These are phyloP conservation scores for Middelhovenomyces tepae DNA, from an alignment of 805 yeast species.

Conservation along the genomic window DNA sequence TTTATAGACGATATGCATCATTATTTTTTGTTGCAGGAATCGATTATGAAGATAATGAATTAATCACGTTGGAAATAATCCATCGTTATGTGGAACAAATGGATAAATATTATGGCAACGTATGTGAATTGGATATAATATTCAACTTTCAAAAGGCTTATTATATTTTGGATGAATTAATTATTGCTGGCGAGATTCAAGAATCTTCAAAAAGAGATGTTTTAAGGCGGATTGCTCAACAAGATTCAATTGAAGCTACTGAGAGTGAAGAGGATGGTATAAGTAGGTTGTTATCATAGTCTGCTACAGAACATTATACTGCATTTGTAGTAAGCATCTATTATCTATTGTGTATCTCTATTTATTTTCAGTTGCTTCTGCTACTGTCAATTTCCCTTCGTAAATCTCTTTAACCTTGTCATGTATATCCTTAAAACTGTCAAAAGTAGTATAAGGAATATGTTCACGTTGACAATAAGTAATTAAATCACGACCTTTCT, in stretches of 20 bases:
- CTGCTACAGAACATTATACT: no score
- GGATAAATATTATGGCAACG: conserved; percentile 94
- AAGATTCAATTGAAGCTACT: conserved; percentile 77
- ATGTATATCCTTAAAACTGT: conserved; percentile 66
- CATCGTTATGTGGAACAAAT: conserved; percentile 94
- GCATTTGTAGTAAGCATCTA: background rate
- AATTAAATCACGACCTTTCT: conserved; percentile 82
- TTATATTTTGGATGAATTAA: conserved; percentile 79
- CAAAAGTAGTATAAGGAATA: conserved; percentile 80
- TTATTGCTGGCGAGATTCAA: conserved; percentile 80
- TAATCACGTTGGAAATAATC: conserved; percentile 73
- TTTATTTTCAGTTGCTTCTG: conserved; percentile 8
- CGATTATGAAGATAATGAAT: conserved; percentile 76
- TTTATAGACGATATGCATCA: conserved; percentile 89
- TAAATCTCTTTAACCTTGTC: conserved; percentile 48
- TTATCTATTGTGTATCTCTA: background rate
- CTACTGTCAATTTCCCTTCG: conserved; percentile 29
- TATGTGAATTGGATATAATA: conserved; percentile 92
- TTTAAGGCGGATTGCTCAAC: conserved; percentile 64
- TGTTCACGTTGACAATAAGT: conserved; percentile 71
- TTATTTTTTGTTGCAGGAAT: conserved; percentile 84
- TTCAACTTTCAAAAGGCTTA: conserved; percentile 94
- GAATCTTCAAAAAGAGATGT: conserved; percentile 80
- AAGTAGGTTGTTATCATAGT: no score
- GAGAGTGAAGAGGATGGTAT: no score